These are phyloP conservation scores for Boechera stricta DNA, from an alignment of 345 rosid species.

Conservation along the genomic window DNA sequence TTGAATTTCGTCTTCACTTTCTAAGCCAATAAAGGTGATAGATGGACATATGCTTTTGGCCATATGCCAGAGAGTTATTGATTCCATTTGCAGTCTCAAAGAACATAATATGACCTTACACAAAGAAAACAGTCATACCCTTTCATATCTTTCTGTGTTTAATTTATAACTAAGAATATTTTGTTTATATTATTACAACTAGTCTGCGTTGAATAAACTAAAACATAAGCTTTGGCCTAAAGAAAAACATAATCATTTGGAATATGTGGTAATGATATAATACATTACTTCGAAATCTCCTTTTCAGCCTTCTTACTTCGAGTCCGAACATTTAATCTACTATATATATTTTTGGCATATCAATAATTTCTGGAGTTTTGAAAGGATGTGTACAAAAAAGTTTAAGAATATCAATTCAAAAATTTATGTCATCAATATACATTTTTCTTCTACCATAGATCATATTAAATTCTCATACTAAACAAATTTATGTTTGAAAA, in stretches of 20 bases:
- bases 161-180: slow-evolving; percentile 22
- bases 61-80: slow-evolving; percentile 34
- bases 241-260: slow-evolving; percentile 29
- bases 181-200: slow-evolving; percentile 12
- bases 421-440: background rate
- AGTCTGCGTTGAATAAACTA: background rate
- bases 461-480: background rate
- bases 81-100: slow-evolving; percentile 33
- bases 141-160: slow-evolving; percentile 14
- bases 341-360: background rate
- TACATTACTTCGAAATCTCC: slow-evolving; percentile 6
- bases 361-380: background rate
- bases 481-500: background rate
- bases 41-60: slow-evolving; percentile 34
- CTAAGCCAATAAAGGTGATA: slow-evolving; percentile 23
- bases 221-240: slow-evolving; percentile 19
- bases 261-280: background rate
- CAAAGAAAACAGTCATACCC: slow-evolving; percentile 39
- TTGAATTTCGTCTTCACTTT: slow-evolving; percentile 30
- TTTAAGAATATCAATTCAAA: background rate
- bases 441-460: background rate
- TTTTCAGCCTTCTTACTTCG: slow-evolving; percentile 17
- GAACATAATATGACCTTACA: slow-evolving; percentile 36
- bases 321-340: background rate
- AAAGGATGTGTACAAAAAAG: background rate